Evolutionary conservation across 305 asterid species (phyloP).

Genomic region (Solanum aculeatissimum): DNA sequence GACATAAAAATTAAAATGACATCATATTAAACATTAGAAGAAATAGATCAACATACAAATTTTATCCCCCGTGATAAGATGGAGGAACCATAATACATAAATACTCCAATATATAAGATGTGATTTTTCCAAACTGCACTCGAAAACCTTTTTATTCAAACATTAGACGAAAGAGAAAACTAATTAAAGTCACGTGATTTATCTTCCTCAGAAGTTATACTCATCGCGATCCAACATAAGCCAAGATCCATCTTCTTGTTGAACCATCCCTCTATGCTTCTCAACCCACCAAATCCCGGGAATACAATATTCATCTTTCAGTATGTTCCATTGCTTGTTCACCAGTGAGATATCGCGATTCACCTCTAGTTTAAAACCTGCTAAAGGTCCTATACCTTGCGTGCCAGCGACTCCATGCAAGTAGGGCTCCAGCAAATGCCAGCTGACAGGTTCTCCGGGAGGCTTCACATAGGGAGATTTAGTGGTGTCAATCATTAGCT

Average conservation of each 20-base stretch:
- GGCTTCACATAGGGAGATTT: slow-evolving; percentile 42
- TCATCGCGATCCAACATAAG: slow-evolving; percentile 28
- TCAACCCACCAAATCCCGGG: slow-evolving; percentile 44
- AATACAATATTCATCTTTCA: slow-evolving; percentile 27
- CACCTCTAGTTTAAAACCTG: slow-evolving; percentile 26
- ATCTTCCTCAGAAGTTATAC: background rate
- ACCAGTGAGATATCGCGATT: slow-evolving; percentile 40
- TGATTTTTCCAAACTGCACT: background rate
- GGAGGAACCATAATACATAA: background rate
- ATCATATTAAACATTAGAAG: background rate
- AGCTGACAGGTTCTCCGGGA: slow-evolving; percentile 11
- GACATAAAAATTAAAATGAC: background rate
- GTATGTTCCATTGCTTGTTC: slow-evolving; percentile 29
- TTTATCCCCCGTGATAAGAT: background rate
- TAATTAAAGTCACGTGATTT: background rate
- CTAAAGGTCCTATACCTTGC: slow-evolving; percentile 24
- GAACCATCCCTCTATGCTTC: slow-evolving; percentile 58
- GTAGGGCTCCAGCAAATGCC: slow-evolving; percentile 54
- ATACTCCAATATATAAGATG: background rate
- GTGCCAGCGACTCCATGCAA: slow-evolving; percentile 58
- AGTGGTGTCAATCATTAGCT: slow-evolving; percentile 27
- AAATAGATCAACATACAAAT: background rate
- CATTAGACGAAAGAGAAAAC: background rate
- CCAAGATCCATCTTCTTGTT: slow-evolving; percentile 60
- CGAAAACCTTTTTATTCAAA: background rate